Conservation (phyloP, 805 yeast genomes). For the Saccharomycopsis guyanensis region DNA sequence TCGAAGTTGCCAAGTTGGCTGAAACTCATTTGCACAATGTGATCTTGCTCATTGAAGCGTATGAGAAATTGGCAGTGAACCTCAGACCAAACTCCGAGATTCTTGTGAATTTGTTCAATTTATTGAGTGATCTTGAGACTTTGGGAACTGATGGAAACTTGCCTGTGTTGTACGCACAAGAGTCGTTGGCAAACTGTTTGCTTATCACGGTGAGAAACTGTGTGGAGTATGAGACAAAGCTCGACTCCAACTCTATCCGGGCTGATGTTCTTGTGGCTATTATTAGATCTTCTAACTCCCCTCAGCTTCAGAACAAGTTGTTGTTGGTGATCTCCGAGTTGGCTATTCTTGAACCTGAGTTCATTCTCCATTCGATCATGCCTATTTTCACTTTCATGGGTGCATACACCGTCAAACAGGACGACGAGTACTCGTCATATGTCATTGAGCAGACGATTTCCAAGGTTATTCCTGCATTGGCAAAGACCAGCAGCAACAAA, state of each 20-base stretch:
- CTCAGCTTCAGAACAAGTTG: conserved; percentile 89
- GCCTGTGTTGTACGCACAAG: conserved; percentile 88
- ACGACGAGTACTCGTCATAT: conserved; percentile 88
- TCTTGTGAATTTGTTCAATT: conserved; percentile 46
- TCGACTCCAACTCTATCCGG: conserved; percentile 63
- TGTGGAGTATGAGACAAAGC: conserved; percentile 32
- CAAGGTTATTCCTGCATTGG: conserved; percentile 85
- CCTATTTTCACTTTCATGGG: conserved; percentile 99
- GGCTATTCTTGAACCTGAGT: conserved; percentile 85
- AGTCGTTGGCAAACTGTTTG: conserved; percentile 83
- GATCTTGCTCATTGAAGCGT: conserved; percentile 70
- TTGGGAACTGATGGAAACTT: conserved; percentile 86
- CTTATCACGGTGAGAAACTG: conserved; percentile 53
- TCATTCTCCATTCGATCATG: conserved; percentile 92
- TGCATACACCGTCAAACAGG: conserved; percentile 92
- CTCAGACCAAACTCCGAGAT: conserved; percentile 35
- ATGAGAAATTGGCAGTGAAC: conserved; percentile 42
- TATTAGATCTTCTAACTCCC: conserved; percentile 81
- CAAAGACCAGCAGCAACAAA: conserved; percentile 37
- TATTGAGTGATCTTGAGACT: conserved; percentile 70
- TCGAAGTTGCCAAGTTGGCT: conserved; percentile 65
- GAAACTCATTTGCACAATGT: conserved; percentile 69
- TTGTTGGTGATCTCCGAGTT: conserved; percentile 78
- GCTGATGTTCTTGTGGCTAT: conserved; percentile 89
- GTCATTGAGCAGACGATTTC: conserved; percentile 89